Evolutionary conservation across 1,284 basidiomycete species (phyloP), one percentile per base, ranked within the genome.

Genomic region (Neonothopanus nambi): DNA sequence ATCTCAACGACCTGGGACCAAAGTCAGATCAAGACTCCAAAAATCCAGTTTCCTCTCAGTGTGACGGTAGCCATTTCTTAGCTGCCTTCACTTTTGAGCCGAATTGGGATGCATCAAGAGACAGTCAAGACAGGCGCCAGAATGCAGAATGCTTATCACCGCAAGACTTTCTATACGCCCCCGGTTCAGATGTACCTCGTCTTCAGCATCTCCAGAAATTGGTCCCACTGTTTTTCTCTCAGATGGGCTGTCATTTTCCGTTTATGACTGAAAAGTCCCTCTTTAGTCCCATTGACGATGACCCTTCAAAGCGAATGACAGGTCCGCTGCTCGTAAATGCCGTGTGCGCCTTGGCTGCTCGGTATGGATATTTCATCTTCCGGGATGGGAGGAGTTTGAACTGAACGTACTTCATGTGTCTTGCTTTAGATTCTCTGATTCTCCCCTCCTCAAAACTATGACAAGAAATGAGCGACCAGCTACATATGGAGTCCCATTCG

Each of bases 241-340:
- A 39, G 28, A 57, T 57, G 55, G 55, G 55, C 8, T 49, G 55
- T 26, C 55, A 57, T 50, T 57, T 57, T 28, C 55, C 55, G 12
- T 57, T 57, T 26, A 17, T 57, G 21, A 57, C 51, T 8, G 51
- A 57, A 24, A 18, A 26, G 12, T 39, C 23, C 17, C 20, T 57
- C 7, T 43, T 57, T 41, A 45, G 41, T 28, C 52, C 44, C 28
- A 57, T 57, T 15, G 51, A 57, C 24, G 51, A 52, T 23, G 51
- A 57, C 28, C 55, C 55, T 12, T 42, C 51, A 24, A 48, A 48
- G 37, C 18, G 51, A 21, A 51, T 57, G 7, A 57, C 55, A 13
- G 51, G 47, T 1, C 55, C 55, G 7, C 44, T 57, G 33, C 37
- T 57, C 17, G 48, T 57, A 9, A 57, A 57, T 21, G 36, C 55